Conservation (phyloP, 345 rosid genomes). For the Pistacia integerrima region DNA sequence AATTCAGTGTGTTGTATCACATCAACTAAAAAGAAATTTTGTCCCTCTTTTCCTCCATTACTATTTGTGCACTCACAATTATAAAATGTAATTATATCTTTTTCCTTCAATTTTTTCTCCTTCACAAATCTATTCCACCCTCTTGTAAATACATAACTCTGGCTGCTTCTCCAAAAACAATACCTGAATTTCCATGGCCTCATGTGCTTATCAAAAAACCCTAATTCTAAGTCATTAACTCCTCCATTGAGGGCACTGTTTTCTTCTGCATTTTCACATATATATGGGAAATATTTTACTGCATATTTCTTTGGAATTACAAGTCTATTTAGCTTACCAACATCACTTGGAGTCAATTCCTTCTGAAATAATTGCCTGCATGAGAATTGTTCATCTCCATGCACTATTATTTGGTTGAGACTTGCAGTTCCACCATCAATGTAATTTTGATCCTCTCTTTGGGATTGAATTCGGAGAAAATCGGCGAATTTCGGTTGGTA, state of each 20-base stretch:
- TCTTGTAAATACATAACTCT: conserved; percentile 54
- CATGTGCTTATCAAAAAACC: conserved; percentile 48
- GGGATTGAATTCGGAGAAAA: conserved; percentile 29
- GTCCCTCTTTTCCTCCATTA: neutral
- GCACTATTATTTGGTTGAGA: conserved; percentile 19
- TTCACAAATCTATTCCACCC: conserved; percentile 58
- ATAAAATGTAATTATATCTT: conserved; percentile 33
- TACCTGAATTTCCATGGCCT: conserved; percentile 51
- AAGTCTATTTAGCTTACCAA: conserved; percentile 82
- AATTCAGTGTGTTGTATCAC: conserved; percentile 11
- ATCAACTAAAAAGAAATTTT: conserved; percentile 47
- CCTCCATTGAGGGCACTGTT: conserved; percentile 14
- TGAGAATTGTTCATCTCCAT: conserved; percentile 19
- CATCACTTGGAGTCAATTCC: conserved; percentile 85
- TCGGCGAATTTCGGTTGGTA: conserved; percentile 56
- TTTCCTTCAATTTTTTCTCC: conserved; percentile 37
- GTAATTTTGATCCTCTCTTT: conserved; percentile 12
- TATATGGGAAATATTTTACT: conserved; percentile 50
- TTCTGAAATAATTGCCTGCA: conserved; percentile 62
- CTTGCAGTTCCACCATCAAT: neutral
- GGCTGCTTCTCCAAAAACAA: conserved; percentile 59
- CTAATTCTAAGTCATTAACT: conserved; percentile 33
- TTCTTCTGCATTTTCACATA: conserved; percentile 22
- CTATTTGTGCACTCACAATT: conserved; percentile 17
- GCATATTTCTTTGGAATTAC: conserved; percentile 84